A percentile compares a stretch with the other conserved stretches of the same genome.
Evolutionary conservation across 1,284 basidiomycete species (phyloP).

Genomic region (Earliella scabrosa): DNA sequence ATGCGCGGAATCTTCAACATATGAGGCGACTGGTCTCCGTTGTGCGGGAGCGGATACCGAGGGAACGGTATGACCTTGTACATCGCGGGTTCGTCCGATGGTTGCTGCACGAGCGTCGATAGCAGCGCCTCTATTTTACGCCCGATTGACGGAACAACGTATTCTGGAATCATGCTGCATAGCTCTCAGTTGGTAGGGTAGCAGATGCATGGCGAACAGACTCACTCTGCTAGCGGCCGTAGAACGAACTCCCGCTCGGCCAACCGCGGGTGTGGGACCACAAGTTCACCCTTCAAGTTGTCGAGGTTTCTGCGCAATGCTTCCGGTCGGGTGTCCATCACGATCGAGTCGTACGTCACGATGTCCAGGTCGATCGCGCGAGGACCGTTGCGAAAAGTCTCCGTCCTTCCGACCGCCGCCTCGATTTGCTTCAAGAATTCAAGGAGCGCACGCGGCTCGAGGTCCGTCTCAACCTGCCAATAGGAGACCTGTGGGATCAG

Average conservation of each 20-base stretch:
- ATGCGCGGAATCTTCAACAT: constrained; percentile 29
- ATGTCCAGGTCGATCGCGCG: constrained; percentile 93
- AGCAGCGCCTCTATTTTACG: constrained; percentile 55
- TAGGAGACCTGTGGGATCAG: not conserved
- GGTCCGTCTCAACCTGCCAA: constrained; percentile 71
- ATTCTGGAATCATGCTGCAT: constrained; percentile 71
- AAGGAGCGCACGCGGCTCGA: constrained; percentile 70
- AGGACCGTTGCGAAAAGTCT: constrained; percentile 86
- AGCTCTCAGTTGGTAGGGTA: not conserved
- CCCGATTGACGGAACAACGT: constrained; percentile 62
- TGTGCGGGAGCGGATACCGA: constrained; percentile 43
- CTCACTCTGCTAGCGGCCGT: constrained; percentile 86
- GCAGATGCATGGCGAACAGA: constrained; percentile 14
- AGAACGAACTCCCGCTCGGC: constrained; percentile 92
- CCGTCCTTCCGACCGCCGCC: constrained; percentile 76
- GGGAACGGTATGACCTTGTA: constrained; percentile 72
- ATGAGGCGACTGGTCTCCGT: constrained; percentile 13
- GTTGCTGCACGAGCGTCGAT: constrained; percentile 38
- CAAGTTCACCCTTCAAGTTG: constrained; percentile 65
- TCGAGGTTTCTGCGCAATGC: constrained; percentile 46
- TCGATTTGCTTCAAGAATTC: constrained; percentile 80
- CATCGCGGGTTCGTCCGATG: constrained; percentile 49
- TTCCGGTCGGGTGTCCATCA: constrained; percentile 62
- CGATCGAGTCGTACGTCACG: constrained; percentile 72
- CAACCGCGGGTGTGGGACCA: constrained; percentile 85